A percentile compares a stretch with the other conserved stretches of the same genome.
These are phyloP conservation scores for Tulasnella sp. DNA, from an alignment of 768 basidiomycete species.

Conservation along the genomic window DNA sequence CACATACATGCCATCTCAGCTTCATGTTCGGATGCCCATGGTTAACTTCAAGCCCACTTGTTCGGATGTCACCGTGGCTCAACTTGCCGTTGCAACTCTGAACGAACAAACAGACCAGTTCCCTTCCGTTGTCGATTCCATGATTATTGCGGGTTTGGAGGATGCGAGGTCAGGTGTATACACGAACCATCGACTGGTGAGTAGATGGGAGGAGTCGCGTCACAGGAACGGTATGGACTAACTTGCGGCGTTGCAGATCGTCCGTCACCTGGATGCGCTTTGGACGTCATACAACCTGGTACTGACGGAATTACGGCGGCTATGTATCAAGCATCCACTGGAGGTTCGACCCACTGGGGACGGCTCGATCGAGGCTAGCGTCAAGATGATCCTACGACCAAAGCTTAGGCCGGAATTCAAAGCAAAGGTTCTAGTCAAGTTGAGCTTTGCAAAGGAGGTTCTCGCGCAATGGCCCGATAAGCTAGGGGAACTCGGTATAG, in stretches of 20 bases:
- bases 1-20: neutral
- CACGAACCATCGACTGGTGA: neutral
- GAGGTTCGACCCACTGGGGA: neutral
- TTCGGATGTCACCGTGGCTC: neutral
- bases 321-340: constrained; percentile 12
- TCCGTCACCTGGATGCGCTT: constrained; percentile 6
- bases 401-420: constrained; percentile 3
- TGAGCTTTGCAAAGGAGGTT: neutral
- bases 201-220: neutral
- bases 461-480: neutral
- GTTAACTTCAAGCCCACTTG: neutral
- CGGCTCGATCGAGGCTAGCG: neutral
- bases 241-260: neutral
- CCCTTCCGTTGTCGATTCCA: neutral
- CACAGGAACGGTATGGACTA: neutral
- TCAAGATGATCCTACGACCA: constrained; percentile 9
- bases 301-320: neutral
- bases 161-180: neutral
- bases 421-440: constrained; percentile 10
- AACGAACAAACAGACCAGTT: neutral
- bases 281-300: constrained; percentile 4
- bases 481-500: neutral
- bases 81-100: neutral
- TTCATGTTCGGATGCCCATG: neutral
- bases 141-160: neutral